phyloP scores from a whole-genome alignment of 1,139 yeast genomes.

The Saccharomyces hybrid region DNA sequence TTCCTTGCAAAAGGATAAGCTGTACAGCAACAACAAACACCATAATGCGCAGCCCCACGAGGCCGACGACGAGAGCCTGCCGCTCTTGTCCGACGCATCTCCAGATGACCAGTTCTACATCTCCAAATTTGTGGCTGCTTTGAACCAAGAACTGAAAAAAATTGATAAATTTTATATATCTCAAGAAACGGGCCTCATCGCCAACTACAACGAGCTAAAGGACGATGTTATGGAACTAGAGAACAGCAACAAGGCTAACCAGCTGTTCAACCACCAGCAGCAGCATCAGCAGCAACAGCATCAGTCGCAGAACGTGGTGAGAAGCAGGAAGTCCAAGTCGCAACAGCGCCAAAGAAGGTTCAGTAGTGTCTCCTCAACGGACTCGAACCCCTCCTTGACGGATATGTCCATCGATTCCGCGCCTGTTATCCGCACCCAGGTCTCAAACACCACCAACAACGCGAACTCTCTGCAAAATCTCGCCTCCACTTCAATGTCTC shows the following conservation, averaged over 20 bases:
- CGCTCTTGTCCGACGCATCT: constrained; percentile 9
- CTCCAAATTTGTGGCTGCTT: constrained; percentile 40
- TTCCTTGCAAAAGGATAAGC: constrained; percentile 53
- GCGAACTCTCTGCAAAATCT: background rate
- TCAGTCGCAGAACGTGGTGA: constrained; percentile 10
- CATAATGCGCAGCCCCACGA: background rate
- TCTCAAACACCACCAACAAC: background rate
- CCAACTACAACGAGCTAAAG: constrained; percentile 43
- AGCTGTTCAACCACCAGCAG: constrained; percentile 1
- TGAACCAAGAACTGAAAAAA: constrained; percentile 51
- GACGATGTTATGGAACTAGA: constrained; percentile 37
- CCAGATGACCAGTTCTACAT: constrained; percentile 14
- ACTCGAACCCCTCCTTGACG: constrained; percentile 7
- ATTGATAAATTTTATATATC: constrained; percentile 52
- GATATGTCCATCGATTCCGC: constrained; percentile 13
- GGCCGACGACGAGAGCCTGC: constrained; percentile 7
- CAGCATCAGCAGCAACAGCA: constrained; percentile 6
- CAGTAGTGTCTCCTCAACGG: constrained; percentile 11
- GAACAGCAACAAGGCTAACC: constrained; percentile 15
- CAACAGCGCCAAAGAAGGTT: constrained; percentile 8
- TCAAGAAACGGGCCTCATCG: constrained; percentile 47
- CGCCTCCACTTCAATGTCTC: constrained; percentile 8
- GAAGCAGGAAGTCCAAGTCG: constrained; percentile 9
- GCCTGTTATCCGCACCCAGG: constrained; percentile 7
- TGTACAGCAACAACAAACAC: constrained; percentile 25